Conservation (phyloP, 2,329 filamentous ascomycete species). For the Apiospora pterosperma region DNA sequence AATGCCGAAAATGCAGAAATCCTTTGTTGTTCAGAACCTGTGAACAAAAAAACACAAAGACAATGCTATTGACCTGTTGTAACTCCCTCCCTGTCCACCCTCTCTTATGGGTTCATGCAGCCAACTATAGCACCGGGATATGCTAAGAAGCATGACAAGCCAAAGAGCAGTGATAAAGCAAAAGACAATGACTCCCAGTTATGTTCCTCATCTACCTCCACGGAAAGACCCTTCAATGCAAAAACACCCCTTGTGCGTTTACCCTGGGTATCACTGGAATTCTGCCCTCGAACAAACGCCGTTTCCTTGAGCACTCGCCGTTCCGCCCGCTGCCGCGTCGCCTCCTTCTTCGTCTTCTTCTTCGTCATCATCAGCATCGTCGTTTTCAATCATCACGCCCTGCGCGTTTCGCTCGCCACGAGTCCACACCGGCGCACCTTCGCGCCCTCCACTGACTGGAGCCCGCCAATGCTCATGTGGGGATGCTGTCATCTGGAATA, state of each 20-base stretch:
- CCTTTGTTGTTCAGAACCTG: neutral
- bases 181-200: neutral
- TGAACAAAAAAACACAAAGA: neutral
- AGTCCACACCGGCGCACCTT: neutral
- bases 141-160: neutral
- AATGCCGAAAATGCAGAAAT: neutral
- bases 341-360: neutral
- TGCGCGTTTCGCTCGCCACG: neutral
- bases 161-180: neutral
- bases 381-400: neutral
- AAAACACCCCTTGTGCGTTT: slow-evolving; percentile 4
- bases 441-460: neutral
- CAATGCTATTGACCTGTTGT: slow-evolving; percentile 1
- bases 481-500: slow-evolving; percentile 22
- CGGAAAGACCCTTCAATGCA: neutral
- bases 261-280: slow-evolving; percentile 8
- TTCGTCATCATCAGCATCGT: neutral
- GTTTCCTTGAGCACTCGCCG: neutral
- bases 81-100: neutral
- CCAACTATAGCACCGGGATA: neutral
- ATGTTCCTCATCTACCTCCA: neutral
- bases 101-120: slow-evolving; percentile 1
- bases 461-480: neutral
- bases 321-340: neutral
- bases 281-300: slow-evolving; percentile 6